These are phyloP conservation scores for Heterobasidion occidentale DNA, from an alignment of 1,284 basidiomycete genomes.

Conservation along the genomic window DNA sequence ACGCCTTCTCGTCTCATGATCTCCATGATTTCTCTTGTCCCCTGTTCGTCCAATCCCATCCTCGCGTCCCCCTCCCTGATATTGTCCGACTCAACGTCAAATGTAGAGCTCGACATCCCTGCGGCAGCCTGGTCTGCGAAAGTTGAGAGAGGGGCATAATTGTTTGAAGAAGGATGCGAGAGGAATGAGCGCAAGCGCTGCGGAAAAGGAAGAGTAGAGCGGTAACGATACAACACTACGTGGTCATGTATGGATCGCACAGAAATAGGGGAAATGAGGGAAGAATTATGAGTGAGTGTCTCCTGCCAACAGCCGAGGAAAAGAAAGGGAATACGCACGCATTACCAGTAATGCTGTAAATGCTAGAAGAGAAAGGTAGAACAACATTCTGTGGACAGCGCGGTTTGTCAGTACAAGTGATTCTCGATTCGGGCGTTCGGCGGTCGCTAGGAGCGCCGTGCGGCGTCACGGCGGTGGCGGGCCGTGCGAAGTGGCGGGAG, in stretches of 20 bases:
- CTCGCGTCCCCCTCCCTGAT: slow-evolving; percentile 72
- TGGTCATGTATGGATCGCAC: not conserved
- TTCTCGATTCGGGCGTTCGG: too few species aligned
- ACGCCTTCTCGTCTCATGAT: slow-evolving; percentile 81
- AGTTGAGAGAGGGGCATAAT: slow-evolving; percentile 71
- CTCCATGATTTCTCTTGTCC: slow-evolving; percentile 78
- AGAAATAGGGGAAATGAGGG: not conserved
- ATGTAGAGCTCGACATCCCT: slow-evolving; percentile 67
- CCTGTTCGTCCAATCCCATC: slow-evolving; percentile 74
- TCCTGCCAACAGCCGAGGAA: not conserved
- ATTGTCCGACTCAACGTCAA: slow-evolving; percentile 79
- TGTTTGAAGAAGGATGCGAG: not conserved
- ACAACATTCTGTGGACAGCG: slow-evolving; percentile 28
- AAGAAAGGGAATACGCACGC: slow-evolving; percentile 36
- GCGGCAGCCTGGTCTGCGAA: slow-evolving; percentile 76
- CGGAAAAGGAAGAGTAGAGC: slow-evolving; percentile 59
- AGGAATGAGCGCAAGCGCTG: slow-evolving; percentile 30
- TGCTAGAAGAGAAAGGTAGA: slow-evolving; percentile 57
- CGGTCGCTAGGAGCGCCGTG: too few species aligned
- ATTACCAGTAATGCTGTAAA: slow-evolving; percentile 52
- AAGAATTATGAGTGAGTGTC: not conserved
- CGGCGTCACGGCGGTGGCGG: too few species aligned
- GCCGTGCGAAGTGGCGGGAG: too few species aligned
- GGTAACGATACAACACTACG: slow-evolving; percentile 70
- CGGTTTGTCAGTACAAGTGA: not conserved